These are phyloP conservation scores for Podospora conica DNA, from an alignment of 495 filamentous ascomycete genomes.

Conservation along the genomic window DNA sequence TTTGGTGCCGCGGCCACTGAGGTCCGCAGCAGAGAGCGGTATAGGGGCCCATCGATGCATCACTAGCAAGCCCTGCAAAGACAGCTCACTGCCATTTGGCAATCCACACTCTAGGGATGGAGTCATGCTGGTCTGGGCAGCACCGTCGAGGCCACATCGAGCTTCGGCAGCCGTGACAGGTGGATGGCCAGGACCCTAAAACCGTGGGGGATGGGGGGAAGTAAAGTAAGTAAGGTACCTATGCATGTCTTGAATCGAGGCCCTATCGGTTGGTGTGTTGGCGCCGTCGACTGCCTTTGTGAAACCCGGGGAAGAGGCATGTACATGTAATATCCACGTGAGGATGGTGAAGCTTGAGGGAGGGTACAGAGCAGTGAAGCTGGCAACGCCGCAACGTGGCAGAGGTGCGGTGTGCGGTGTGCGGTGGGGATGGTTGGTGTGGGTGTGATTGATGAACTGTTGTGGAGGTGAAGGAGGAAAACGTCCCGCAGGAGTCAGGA, in stretches of 20 bases:
- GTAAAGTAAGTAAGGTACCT: conserved; percentile 10
- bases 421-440: not conserved
- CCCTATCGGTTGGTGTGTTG: conserved; percentile 6
- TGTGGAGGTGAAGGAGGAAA: not conserved
- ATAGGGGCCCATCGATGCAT: conserved; percentile 5
- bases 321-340: not conserved
- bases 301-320: not conserved
- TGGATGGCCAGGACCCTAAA: conserved; percentile 1
- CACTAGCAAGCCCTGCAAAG: conserved; percentile 10
- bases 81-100: conserved; percentile 13
- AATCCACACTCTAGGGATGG: conserved; percentile 4
- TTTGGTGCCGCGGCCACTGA: conserved; percentile 3
- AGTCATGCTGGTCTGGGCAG: not conserved
- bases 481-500: not conserved
- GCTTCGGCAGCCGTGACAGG: not conserved
- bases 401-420: not conserved
- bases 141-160: not conserved
- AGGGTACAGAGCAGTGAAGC: not conserved
- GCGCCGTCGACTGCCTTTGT: conserved; percentile 1
- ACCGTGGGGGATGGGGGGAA: not conserved
- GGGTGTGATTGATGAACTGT: not conserved
- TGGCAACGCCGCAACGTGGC: too few relatives aligned
- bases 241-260: conserved; percentile 8
- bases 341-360: not conserved
- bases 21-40: not conserved